Evolutionary conservation across 1,284 basidiomycete species (phyloP).

Genomic region (Ceratobasidium sp.): DNA sequence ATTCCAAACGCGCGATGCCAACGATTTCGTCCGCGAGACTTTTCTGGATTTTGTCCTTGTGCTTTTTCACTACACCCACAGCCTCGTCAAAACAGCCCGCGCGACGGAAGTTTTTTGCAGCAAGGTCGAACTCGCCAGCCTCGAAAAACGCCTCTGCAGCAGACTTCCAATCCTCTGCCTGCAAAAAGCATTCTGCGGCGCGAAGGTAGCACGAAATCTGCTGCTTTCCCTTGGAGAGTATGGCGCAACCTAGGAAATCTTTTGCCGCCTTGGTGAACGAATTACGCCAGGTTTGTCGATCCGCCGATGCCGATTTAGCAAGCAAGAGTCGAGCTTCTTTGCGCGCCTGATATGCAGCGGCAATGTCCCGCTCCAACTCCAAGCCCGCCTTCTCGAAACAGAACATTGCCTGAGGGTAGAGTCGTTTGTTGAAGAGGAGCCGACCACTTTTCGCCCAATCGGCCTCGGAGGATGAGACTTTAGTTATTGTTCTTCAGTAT

Average conservation of each 20-base stretch:
- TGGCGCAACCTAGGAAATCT: constrained; percentile 48
- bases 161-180: constrained; percentile 52
- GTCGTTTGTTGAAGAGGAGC: constrained; percentile 66
- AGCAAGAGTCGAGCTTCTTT: constrained; percentile 58
- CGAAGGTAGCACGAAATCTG: constrained; percentile 51
- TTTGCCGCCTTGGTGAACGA: constrained; percentile 64
- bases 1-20: constrained; percentile 66
- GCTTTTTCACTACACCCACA: constrained; percentile 61
- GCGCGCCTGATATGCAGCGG: constrained; percentile 62
- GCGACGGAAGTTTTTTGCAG: constrained; percentile 65
- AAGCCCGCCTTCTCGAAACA: constrained; percentile 69
- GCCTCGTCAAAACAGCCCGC: constrained; percentile 67
- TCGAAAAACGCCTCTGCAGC: constrained; percentile 66
- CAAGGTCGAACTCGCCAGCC: constrained; percentile 58
- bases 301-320: constrained; percentile 54
- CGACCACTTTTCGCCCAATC: constrained; percentile 70
- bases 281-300: constrained; percentile 53
- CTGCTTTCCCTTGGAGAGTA: constrained; percentile 28
- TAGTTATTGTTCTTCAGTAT: neutral
- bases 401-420: constrained; percentile 70
- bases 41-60: constrained; percentile 57
- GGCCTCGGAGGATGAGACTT: constrained; percentile 60
- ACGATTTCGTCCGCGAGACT: constrained; percentile 63
- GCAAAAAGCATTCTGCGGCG: constrained; percentile 67
- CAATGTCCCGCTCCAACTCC: constrained; percentile 62